Base-by-base conservation (phyloP, 2,329 filamentous ascomycete genomes). In the Boeremia exigua region DNA sequence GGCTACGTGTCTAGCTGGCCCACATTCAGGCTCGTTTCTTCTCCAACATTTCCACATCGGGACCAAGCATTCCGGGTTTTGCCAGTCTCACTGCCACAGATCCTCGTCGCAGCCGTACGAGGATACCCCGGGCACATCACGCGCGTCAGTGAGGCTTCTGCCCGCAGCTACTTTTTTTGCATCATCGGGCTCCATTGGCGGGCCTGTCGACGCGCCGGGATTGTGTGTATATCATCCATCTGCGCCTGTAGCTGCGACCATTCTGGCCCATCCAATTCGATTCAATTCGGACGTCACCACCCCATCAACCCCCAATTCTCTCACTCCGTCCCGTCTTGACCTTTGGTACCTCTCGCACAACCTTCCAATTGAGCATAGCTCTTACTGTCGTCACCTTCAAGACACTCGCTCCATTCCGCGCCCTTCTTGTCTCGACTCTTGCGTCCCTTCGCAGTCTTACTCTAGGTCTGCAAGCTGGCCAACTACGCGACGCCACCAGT, bases 401-500 rank as follows among this genome's bases (percentile, higher is more conserved):
- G 29, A 57, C 58, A 60, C 42, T 47, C 38, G 45, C 25, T 40
- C 47, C 19, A 51, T 38, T 42, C 54, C 36, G 48, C 30, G 25
- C 54, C 54, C 48, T 27, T 44, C 36, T 29, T 51, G 34, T 48
- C 53, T 25, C 49, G 32, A 56, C 56, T 61, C 53, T 63, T 63
- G 60, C 62, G 56, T 57, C 56, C 50, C 42, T 59, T 56, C 59
- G 40, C 56, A 34, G 28, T 49, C 49, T 56, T 27, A 60, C 15
- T 32, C 25, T 72, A 79, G 63, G 64, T 72, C 74, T 78, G 74
- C 83, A 89, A 88, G 75, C 84, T 88, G 86, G 86, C 85, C 80
- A 79, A 82, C 69, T 85, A 86, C 80, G 81, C 82, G 70, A 83
- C 81, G 68, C 82, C 82, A 75, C 82, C 84, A 79, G 80, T 85